A percentile compares a stretch with the other conserved stretches of the same genome.
These are phyloP conservation scores for Wolfiporia cocos DNA, from an alignment of 1,284 basidiomycete species.

Conservation along the genomic window DNA sequence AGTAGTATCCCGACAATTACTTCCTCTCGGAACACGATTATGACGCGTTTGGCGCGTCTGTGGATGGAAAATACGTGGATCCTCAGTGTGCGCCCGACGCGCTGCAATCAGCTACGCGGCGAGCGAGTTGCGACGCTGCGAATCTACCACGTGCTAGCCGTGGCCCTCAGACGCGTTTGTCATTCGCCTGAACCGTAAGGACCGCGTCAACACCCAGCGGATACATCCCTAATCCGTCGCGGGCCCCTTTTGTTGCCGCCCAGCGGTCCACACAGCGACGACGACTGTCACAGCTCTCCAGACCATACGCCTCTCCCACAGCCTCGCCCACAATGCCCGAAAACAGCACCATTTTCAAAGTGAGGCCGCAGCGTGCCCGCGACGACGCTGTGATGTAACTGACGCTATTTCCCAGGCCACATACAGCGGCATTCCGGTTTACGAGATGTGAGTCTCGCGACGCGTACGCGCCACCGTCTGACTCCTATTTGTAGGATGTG, in stretches of 20 bases:
- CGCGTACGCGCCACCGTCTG: slow-evolving; percentile 25
- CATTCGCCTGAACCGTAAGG: too few relatives aligned
- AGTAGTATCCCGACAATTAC: too few relatives aligned
- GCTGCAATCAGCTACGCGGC: too few relatives aligned
- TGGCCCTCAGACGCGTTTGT: slow-evolving; percentile 10
- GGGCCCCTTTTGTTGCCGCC: neutral
- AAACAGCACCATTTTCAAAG: slow-evolving; percentile 70
- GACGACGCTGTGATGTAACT: neutral
- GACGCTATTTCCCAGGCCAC: slow-evolving; percentile 51
- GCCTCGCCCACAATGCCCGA: slow-evolving; percentile 61
- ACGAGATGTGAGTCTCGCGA: slow-evolving; percentile 64
- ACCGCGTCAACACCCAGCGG: slow-evolving; percentile 8
- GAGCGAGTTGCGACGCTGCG: too few relatives aligned
- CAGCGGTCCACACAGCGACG: too few relatives aligned
- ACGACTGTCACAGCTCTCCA: too few relatives aligned
- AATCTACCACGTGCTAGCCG: too few relatives aligned
- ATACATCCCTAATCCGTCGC: slow-evolving; percentile 6
- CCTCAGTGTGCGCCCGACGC: too few relatives aligned
- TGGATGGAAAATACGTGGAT: too few relatives aligned
- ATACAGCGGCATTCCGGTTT: slow-evolving; percentile 84
- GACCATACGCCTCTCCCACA: neutral
- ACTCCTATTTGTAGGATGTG: slow-evolving; percentile 68
- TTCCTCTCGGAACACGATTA: too few relatives aligned
- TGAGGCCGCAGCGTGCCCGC: slow-evolving; percentile 22
- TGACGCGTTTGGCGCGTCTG: too few relatives aligned